These are phyloP conservation scores for Fusarium praegraminearum DNA, from an alignment of 2,329 filamentous ascomycete genomes.

Conservation along the genomic window DNA sequence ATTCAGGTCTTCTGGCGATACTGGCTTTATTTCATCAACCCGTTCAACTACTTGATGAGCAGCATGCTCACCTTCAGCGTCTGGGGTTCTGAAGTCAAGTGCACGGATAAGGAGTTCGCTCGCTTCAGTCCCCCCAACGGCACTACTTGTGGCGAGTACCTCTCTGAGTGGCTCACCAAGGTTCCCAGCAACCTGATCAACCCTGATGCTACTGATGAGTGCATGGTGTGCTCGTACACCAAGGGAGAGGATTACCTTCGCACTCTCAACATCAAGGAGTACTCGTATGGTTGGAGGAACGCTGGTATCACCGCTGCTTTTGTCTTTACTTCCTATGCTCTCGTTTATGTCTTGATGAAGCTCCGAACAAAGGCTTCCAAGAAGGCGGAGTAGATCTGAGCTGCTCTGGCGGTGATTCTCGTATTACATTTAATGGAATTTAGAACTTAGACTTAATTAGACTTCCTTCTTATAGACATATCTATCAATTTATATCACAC, in stretches of 20 bases:
- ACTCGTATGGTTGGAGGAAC: conserved; percentile 76
- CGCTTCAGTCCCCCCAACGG: conserved; percentile 63
- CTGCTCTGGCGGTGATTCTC: accelerated
- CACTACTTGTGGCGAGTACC: conserved; percentile 69
- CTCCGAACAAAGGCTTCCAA: conserved; percentile 62
- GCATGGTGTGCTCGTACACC: conserved; percentile 71
- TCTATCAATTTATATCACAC: neutral
- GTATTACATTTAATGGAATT: neutral
- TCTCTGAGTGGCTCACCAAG: conserved; percentile 61
- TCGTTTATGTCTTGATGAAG: conserved; percentile 62
- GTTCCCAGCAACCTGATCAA: conserved; percentile 67
- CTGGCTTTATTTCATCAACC: conserved; percentile 73
- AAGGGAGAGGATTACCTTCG: conserved; percentile 69
- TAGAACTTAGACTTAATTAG: neutral
- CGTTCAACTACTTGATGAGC: conserved; percentile 72
- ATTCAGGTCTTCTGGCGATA: conserved; percentile 75
- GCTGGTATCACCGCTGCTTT: conserved; percentile 70
- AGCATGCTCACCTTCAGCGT: conserved; percentile 65
- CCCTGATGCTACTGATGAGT: conserved; percentile 66
- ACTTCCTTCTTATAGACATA: neutral
- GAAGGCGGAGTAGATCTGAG: conserved; percentile 53
- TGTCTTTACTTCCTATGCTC: conserved; percentile 63
- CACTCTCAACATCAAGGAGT: conserved; percentile 69
- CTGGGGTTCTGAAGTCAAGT: conserved; percentile 61
- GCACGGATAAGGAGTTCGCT: conserved; percentile 62